A percentile compares a stretch with the other conserved stretches of the same genome.
These are phyloP conservation scores for Cicer bijugum DNA, from an alignment of 306 rosid genomes.

Conservation along the genomic window DNA sequence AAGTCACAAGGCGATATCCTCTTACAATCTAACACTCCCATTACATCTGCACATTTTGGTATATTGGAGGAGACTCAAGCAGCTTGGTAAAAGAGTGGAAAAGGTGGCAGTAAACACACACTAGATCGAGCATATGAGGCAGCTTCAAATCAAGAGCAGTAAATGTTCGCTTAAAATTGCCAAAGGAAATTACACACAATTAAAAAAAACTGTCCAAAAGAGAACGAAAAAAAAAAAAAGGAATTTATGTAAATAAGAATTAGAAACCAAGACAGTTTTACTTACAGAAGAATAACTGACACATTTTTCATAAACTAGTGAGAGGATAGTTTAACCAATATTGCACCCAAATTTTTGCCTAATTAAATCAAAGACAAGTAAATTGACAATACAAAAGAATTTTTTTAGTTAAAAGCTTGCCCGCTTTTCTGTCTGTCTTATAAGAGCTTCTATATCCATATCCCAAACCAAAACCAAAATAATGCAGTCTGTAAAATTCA, in stretches of 20 bases:
- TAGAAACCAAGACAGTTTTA: conserved; percentile 4
- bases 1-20: neutral
- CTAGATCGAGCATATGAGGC: too few species aligned
- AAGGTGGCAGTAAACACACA: too few species aligned
- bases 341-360: conserved; percentile 3
- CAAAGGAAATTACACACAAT: too few species aligned
- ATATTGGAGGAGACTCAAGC: too few species aligned
- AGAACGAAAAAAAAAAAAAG: neutral
- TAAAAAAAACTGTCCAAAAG: neutral
- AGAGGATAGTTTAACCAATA: neutral
- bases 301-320: conserved; percentile 6
- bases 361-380: conserved; percentile 25
- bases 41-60: neutral
- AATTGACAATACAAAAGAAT: neutral
- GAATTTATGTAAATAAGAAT: conserved; percentile 12
- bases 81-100: too few species aligned
- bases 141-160: too few species aligned
- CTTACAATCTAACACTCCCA: neutral
- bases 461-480: conserved; percentile 28
- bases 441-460: conserved; percentile 20
- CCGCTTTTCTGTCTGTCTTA: conserved; percentile 5
- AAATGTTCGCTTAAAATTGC: too few species aligned
- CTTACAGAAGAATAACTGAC: neutral
- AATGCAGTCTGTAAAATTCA: neutral
- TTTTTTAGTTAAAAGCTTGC: neutral